phyloP scores from a whole-genome alignment of 163 green algal genomes.

The Scenedesmus sp. region DNA sequence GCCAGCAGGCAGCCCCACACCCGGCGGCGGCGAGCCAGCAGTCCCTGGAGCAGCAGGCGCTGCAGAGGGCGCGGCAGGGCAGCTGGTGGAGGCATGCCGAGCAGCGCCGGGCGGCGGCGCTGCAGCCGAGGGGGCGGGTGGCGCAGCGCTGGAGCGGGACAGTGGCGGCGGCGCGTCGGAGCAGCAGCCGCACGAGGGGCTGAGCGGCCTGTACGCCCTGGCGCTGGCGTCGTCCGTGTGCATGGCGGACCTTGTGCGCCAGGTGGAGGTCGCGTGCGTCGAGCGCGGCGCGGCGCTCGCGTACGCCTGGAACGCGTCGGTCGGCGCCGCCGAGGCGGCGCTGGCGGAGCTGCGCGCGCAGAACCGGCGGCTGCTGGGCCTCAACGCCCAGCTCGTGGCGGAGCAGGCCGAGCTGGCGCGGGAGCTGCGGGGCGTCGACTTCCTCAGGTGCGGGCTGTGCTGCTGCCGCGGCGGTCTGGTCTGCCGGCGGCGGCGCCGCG shows the following conservation, averaged over 20 bases:
- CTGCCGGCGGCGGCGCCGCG: no score
- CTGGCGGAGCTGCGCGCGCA: slow-evolving; percentile 39
- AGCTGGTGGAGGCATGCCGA: neutral
- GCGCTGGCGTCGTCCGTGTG: slow-evolving; percentile 45
- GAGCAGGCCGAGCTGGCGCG: slow-evolving; percentile 29
- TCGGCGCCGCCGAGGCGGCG: slow-evolving; percentile 50
- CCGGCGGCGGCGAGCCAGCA: neutral
- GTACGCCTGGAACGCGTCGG: slow-evolving; percentile 58
- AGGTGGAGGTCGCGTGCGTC: slow-evolving; percentile 66
- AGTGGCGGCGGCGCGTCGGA: no score
- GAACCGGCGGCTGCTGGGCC: slow-evolving; percentile 31
- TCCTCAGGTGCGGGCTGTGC: slow-evolving; percentile 21
- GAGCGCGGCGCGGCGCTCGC: slow-evolving; percentile 62
- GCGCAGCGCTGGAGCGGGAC: no score
- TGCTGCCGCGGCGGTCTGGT: neutral
- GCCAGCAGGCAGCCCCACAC: neutral
- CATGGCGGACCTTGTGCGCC: slow-evolving; percentile 61
- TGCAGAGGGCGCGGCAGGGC: neutral
- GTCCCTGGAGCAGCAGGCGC: neutral
- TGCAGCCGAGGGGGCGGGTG: neutral
- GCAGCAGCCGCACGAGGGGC: no score
- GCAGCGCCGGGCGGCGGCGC: neutral
- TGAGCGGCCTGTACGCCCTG: slow-evolving; percentile 41
- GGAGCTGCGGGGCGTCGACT: slow-evolving; percentile 48
- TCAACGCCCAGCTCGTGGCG: slow-evolving; percentile 13